phyloP scores from a whole-genome alignment of 306 rosid genomes.

The Argentina anserina region DNA sequence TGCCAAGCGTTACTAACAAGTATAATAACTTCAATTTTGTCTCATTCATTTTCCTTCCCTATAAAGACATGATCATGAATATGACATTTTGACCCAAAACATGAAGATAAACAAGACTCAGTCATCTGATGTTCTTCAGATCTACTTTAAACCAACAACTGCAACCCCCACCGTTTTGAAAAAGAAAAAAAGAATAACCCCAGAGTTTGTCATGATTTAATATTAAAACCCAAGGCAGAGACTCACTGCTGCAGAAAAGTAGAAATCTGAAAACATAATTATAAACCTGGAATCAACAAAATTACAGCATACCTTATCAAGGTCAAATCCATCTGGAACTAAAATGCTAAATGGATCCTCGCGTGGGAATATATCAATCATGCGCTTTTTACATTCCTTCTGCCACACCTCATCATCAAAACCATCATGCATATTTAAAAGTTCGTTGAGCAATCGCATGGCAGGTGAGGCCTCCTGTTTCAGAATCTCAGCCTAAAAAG shows the following conservation, averaged over 20 bases:
- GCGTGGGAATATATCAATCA: constrained; percentile 70
- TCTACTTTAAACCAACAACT: background rate
- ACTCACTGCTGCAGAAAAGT: background rate
- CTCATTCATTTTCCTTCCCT: background rate
- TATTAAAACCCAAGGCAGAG: background rate
- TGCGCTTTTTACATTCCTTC: constrained; percentile 65
- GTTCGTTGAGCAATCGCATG: constrained; percentile 89
- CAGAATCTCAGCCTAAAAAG: constrained; percentile 75
- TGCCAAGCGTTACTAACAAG: background rate
- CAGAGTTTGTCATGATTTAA: background rate
- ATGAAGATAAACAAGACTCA: background rate
- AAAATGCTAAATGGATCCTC: constrained; percentile 96
- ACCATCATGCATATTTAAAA: constrained; percentile 78
- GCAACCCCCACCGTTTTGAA: background rate
- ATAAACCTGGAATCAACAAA: constrained; percentile 7
- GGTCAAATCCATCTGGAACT: constrained; percentile 81
- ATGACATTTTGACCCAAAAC: background rate
- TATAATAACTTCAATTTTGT: background rate
- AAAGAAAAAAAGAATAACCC: background rate
- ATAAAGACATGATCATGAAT: background rate
- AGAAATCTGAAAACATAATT: background rate
- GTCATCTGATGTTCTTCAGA: background rate
- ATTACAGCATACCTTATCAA: constrained; percentile 60
- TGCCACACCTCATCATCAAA: constrained; percentile 66
- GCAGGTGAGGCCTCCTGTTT: constrained; percentile 85